Evolutionary conservation across 805 yeast species (phyloP).

Genomic region (Ogataea angusta): DNA sequence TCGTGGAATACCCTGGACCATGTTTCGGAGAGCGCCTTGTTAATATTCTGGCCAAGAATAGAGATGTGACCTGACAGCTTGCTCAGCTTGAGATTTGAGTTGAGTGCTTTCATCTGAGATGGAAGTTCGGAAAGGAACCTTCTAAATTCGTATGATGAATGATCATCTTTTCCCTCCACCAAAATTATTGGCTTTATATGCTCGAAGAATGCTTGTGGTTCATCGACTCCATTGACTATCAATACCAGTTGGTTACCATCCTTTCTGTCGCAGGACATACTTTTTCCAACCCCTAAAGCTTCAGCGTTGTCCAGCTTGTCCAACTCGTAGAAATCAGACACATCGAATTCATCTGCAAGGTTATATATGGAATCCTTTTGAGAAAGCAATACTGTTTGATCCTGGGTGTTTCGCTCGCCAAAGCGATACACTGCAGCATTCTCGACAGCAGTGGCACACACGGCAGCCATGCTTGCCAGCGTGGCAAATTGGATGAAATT

Average conservation of each 20-base stretch:
- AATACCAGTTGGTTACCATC: conserved; percentile 35
- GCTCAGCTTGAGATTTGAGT: conserved; percentile 16
- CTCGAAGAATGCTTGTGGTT: conserved; percentile 32
- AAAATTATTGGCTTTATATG: conserved; percentile 21
- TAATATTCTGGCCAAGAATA: conserved; percentile 18
- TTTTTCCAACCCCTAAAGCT: conserved; percentile 23
- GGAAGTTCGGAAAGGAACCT: conserved; percentile 28
- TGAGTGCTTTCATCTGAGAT: conserved; percentile 15
- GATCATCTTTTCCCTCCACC: conserved; percentile 21
- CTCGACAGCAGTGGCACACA: conserved; percentile 18
- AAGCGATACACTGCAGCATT: conserved; percentile 28
- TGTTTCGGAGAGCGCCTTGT: conserved; percentile 14
- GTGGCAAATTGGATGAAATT: not conserved
- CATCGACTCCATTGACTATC: conserved; percentile 41
- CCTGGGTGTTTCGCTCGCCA: conserved; percentile 5
- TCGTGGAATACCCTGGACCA: conserved; percentile 30
- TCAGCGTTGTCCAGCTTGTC: conserved; percentile 27
- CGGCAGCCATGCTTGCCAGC: conserved; percentile 1
- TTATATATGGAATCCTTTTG: conserved; percentile 38
- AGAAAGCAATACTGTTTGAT: conserved; percentile 16
- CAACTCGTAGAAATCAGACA: conserved; percentile 36
- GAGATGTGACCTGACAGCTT: conserved; percentile 28
- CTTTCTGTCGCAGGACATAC: conserved; percentile 3
- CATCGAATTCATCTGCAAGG: conserved; percentile 44
- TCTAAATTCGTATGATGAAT: conserved; percentile 16